A percentile compares a stretch with the other conserved stretches of the same genome.
Evolutionary conservation across 169 alveolate genomes (phyloP).

Genomic region (Plasmodium billcollinsi): DNA sequence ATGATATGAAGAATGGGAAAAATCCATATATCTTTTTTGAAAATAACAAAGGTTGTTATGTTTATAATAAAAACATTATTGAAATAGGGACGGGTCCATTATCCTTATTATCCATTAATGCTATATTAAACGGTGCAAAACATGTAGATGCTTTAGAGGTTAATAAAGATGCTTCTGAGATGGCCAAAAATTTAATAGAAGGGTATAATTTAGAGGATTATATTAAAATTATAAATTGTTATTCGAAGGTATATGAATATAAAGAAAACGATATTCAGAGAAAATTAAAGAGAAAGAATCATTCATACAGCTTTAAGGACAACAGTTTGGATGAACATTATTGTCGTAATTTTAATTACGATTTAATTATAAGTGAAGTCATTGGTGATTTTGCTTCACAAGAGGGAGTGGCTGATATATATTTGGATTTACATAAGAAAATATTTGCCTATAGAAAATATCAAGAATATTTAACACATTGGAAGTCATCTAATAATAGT

Average conservation of each 20-base stretch:
- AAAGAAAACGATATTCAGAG: slow-evolving; percentile 58
- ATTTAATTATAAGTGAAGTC: slow-evolving; percentile 89
- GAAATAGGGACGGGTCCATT: slow-evolving; percentile 91
- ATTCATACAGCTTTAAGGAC: slow-evolving; percentile 18
- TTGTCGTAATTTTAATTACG: slow-evolving; percentile 80
- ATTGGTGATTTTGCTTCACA: slow-evolving; percentile 91
- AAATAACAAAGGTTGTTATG: slow-evolving; percentile 73
- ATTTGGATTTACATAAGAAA: slow-evolving; percentile 87
- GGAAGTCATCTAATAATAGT: neutral
- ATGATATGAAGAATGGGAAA: slow-evolving; percentile 4
- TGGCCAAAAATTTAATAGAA: slow-evolving; percentile 85
- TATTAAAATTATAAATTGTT: slow-evolving; percentile 83
- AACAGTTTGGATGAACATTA: slow-evolving; percentile 22
- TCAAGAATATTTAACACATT: slow-evolving; percentile 49
- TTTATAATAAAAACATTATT: slow-evolving; percentile 82
- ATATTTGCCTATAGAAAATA: slow-evolving; percentile 74
- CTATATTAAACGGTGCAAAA: slow-evolving; percentile 89
- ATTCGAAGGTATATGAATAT: slow-evolving; percentile 83
- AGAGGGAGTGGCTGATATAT: slow-evolving; percentile 91
- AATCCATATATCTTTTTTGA: slow-evolving; percentile 54
- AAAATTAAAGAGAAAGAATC: slow-evolving; percentile 17
- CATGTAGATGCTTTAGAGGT: slow-evolving; percentile 90
- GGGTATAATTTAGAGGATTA: slow-evolving; percentile 84
- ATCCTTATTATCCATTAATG: slow-evolving; percentile 88
- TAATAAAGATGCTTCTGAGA: slow-evolving; percentile 84